phyloP scores from a whole-genome alignment of 2,329 filamentous ascomycete species.

The Talaromyces islandicus region DNA sequence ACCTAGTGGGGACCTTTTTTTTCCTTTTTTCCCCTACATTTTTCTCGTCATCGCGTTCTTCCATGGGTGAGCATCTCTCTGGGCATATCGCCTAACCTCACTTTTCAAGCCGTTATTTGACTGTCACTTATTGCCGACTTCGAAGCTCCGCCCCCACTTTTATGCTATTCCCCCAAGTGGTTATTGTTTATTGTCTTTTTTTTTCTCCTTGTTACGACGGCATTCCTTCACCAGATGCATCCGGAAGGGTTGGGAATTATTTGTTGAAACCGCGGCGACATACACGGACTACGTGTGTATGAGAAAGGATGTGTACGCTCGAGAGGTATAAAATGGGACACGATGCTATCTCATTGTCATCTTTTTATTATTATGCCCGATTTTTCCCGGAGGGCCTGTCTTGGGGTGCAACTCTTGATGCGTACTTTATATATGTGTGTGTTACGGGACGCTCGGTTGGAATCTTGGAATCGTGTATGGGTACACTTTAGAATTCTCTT shows the following conservation, averaged over 20 bases:
- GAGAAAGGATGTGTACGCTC: neutral
- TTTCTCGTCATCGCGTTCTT: constrained; percentile 3
- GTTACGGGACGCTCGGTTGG: constrained; percentile 10
- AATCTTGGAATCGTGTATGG: constrained; percentile 12
- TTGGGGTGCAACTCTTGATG: neutral
- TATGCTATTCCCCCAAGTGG: constrained; percentile 1
- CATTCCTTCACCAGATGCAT: neutral
- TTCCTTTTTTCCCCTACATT: neutral
- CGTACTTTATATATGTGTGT: constrained; percentile 1
- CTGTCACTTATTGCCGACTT: constrained; percentile 11
- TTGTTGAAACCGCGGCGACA: neutral
- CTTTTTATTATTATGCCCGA: constrained; percentile 3
- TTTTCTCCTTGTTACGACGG: neutral
- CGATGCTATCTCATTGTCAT: neutral
- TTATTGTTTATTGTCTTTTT: neutral
- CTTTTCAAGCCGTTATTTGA: constrained; percentile 5
- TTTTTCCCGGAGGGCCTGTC: constrained; percentile 1
- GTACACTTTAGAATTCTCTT: constrained; percentile 12
- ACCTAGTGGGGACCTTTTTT: neutral
- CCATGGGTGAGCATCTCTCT: constrained; percentile 7
- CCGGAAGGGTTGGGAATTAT: neutral
- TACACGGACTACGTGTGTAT: neutral
- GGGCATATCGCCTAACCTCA: constrained; percentile 8
- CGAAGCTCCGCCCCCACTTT: constrained; percentile 3
- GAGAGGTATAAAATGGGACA: neutral